Evolutionary conservation across 1,284 basidiomycete species (phyloP), one percentile per base, ranked within the genome.

Genomic region (Cutaneotrichosporon dermatis): DNA sequence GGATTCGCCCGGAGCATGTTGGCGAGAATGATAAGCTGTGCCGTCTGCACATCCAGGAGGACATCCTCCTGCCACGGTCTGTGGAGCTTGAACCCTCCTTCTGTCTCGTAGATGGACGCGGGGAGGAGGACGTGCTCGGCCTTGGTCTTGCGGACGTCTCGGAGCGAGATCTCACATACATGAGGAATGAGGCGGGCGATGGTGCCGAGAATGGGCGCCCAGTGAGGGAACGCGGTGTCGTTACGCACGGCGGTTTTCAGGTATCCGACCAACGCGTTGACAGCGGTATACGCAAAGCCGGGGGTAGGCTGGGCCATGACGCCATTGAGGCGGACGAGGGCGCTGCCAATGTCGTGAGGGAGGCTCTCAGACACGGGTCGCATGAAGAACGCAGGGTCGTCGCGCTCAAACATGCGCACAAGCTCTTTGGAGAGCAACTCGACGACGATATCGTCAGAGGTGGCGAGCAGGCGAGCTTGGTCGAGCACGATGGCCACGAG

Each of bases 131-230:
- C 82, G 42, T 80, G 74, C 64, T 91, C 89, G 9, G 88, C 79
- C 70, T 90, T 90, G 15, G 86, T 84, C 60, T 87, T 84, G 37
- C 86, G 82, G 54, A 91, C 82, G 63, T 89, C 88, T 16, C 87
- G 83, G 41, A 88, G 81, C 1, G 87, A 86, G 77, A 90, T 81
- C 15, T 85, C 86, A 66, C 83, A 86, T 61, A 90, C 87, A 73
- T 86, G 84, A 0, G 81, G 79, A 4, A 82, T 80, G 2, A 89
- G 75, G 33, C 81, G 81, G 0, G 86, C 80, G 40, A 90, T 76
- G 7, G 86, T 76, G 0, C 86, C 83, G 6, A 86, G 74, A 6
- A 81, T 78, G 39, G 81, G 78, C 3, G 84, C 83, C 69, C 86
- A 88, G 51, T 62, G 57, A 81, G 80, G 15, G 51, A 79, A 77